Percentiles rank a stretch among this genome's conserved stretches.
Conservation (phyloP, 768 basidiomycete genomes). For the Termitomyces sp. region DNA sequence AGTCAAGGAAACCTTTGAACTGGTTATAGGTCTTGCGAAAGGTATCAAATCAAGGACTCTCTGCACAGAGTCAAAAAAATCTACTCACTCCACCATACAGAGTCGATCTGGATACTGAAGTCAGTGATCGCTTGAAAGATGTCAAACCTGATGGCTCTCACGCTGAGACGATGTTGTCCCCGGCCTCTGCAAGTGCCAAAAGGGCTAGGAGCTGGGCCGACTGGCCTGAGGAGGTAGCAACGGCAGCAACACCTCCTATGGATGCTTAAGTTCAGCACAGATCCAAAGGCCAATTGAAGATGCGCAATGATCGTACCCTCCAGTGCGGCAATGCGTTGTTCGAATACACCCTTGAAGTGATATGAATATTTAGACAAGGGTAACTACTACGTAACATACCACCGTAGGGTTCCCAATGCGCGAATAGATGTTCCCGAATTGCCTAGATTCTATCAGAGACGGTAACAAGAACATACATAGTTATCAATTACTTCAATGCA, state of each 20-base stretch:
- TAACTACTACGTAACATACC: not conserved
- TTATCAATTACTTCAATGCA: not conserved
- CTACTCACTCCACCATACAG: conserved; percentile 1
- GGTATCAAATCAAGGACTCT: not conserved
- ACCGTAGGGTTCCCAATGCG: conserved; percentile 69
- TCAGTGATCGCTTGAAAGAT: not conserved
- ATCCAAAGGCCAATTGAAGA: no score
- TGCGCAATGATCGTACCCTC: no score
- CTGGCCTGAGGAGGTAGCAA: conserved; percentile 73
- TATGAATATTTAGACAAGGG: no score
- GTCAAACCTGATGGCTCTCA: conserved; percentile 24
- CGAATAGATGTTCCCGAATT: conserved; percentile 45
- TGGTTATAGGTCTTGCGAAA: conserved; percentile 1
- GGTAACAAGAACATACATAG: not conserved
- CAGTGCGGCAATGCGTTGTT: conserved; percentile 72
- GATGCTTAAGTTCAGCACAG: no score
- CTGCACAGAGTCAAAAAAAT: not conserved
- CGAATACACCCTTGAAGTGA: conserved; percentile 55
- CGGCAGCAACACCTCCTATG: conserved; percentile 72
- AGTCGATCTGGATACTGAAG: not conserved
- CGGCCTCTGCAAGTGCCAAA: conserved; percentile 60
- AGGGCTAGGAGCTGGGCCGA: conserved; percentile 49
- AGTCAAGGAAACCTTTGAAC: conserved; percentile 6
- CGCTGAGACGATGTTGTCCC: conserved; percentile 80
- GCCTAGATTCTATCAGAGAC: no score